A percentile compares a stretch with the other conserved stretches of the same genome.
phyloP scores from a whole-genome alignment of 2,329 filamentous ascomycete species.

The Penicillium fuscoglaucum region DNA sequence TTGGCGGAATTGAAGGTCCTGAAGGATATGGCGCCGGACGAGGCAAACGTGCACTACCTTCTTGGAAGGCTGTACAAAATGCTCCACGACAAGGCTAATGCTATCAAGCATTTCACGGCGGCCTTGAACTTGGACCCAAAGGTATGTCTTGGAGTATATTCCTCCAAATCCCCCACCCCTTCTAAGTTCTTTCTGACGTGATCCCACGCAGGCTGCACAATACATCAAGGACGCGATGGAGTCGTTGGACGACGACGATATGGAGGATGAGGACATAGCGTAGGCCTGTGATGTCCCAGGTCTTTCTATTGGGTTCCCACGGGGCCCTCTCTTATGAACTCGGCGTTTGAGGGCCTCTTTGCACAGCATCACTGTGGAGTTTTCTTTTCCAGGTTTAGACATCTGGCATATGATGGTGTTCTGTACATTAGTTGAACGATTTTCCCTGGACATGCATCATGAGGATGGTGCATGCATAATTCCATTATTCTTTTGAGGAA shows the following conservation, averaged over 20 bases:
- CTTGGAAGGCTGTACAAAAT: constrained; percentile 68
- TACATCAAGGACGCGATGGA: constrained; percentile 98
- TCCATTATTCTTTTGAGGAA: constrained; percentile 10
- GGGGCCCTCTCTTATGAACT: constrained; percentile 17
- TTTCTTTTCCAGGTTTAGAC: constrained; percentile 23
- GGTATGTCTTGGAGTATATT: constrained; percentile 54
- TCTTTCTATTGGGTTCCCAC: constrained; percentile 19
- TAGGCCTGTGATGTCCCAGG: constrained; percentile 29
- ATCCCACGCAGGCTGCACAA: constrained; percentile 68
- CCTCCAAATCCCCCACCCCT: constrained; percentile 5
- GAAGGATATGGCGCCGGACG: constrained; percentile 88
- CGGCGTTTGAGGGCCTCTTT: constrained; percentile 22
- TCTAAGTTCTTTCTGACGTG: constrained; percentile 9
- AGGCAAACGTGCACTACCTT: constrained; percentile 93
- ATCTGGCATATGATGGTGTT: constrained; percentile 33
- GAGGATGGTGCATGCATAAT: constrained; percentile 19
- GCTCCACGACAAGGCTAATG: constrained; percentile 62
- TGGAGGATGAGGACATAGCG: constrained; percentile 57
- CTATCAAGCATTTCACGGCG: constrained; percentile 93
- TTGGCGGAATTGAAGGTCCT: constrained; percentile 81
- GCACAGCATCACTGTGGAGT: constrained; percentile 29
- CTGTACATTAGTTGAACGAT: constrained; percentile 41
- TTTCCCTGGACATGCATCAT: constrained; percentile 12
- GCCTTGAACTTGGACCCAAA: constrained; percentile 95
- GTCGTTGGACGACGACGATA: constrained; percentile 71